Base-by-base conservation (phyloP, 164 flowering plant species). In the Cinnamomum micranthum region DNA sequence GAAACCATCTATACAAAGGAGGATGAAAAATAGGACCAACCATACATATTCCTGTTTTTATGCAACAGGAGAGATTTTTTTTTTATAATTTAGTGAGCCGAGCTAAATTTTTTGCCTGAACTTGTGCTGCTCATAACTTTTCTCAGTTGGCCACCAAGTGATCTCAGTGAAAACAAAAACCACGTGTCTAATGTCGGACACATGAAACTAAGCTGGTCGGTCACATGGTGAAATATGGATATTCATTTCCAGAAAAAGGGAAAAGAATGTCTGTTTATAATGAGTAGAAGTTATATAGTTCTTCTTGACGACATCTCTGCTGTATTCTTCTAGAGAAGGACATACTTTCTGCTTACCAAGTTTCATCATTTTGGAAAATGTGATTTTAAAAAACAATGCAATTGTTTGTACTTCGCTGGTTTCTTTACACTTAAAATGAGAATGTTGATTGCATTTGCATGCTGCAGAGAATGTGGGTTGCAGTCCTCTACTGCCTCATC, bases 391-490 rank as follows among this genome's bases (percentile, higher is more conserved):
- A 65, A 65, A 2, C 15, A 10, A 65, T 23, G 24, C 68, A 24
- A 65, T 15, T 25, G 13, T n/a, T 60, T 41, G 10, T 6, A 60
- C 11, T 60, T 60, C 6, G 24, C 23, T 5, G 23, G n/a, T 60
- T 60, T 60, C 64, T 6, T 23, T 7, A 11, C 7, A 27, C 68
- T 65, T 23, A 14, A 23, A 2, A 23, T 10, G 64, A 25, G 31
- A 25, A 24, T 65, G 17, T 23, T 65, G 15, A 23, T 23, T 23
- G 68, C 27, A 13, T 65, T 25, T 14, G 31, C 15, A 2, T 65
- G 70, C 22, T 85, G 84, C 90, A 96, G 98, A 76, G 98, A 96
- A 58, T 83, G 76, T 80, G 97, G 98, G 71, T 79, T 92, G 87
- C 92, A 87, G 76, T 87, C 88, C 28, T 83, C 85, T 7, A 70